These are phyloP conservation scores for Trifolium pratense DNA, from an alignment of 306 rosid species.

Conservation along the genomic window DNA sequence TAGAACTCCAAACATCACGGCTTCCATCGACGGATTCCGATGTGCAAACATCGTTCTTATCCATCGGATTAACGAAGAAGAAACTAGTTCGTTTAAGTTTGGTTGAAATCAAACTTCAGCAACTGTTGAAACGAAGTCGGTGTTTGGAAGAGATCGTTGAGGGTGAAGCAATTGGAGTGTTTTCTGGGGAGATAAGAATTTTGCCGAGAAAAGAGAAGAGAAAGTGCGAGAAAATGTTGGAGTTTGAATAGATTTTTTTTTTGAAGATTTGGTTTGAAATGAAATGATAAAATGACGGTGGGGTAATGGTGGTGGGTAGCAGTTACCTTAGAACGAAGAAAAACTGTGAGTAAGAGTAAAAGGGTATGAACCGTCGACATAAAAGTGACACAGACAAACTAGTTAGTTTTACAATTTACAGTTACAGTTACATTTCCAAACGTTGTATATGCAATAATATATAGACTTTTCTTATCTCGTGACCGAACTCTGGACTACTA, in stretches of 20 bases:
- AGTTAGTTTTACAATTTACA: no score
- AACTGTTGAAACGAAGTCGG: slow-evolving; percentile 18
- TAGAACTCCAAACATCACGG: slow-evolving; percentile 78
- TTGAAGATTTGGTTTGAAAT: not conserved
- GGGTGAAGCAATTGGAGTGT: not conserved
- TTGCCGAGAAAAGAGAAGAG: slow-evolving; percentile 39
- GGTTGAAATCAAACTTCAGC: not conserved
- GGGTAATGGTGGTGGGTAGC: not conserved
- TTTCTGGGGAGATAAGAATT: slow-evolving; percentile 3
- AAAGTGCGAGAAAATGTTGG: slow-evolving; percentile 24
- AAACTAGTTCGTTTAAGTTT: not conserved
- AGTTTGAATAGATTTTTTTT: not conserved
- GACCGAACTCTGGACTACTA: no score
- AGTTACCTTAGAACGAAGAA: not conserved
- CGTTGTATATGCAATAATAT: no score
- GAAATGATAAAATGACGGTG: not conserved
- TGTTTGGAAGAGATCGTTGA: slow-evolving; percentile 37
- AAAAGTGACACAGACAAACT: no score
- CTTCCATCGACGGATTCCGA: slow-evolving; percentile 68
- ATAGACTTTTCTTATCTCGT: no score
- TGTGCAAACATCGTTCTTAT: slow-evolving; percentile 67
- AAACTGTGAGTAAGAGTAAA: not conserved
- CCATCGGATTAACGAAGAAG: slow-evolving; percentile 48
- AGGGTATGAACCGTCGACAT: not conserved
- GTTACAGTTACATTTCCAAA: no score